Conservation (phyloP, 2,329 filamentous ascomycete species). For the Neonectria punicea region DNA sequence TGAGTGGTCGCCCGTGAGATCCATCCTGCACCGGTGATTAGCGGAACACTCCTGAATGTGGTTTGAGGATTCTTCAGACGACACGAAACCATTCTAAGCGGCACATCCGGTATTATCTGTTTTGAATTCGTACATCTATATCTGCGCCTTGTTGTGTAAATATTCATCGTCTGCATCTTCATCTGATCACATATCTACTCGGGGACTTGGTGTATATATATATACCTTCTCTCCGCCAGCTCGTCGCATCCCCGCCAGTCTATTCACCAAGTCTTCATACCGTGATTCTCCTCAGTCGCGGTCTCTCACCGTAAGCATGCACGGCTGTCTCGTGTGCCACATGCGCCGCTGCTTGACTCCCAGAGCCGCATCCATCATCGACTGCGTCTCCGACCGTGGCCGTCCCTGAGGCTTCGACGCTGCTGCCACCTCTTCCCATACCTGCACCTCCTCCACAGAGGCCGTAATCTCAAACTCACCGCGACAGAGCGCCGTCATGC, state of each 20-base stretch:
- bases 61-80: background rate
- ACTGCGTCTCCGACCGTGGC: constrained; percentile 64
- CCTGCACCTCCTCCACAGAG: constrained; percentile 80
- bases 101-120: background rate
- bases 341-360: constrained; percentile 70
- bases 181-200: constrained; percentile 25
- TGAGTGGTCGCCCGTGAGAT: background rate
- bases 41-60: background rate
- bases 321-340: constrained; percentile 71
- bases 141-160: constrained; percentile 5
- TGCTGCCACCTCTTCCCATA: constrained; percentile 55
- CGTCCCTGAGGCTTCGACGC: constrained; percentile 44
- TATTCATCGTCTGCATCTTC: constrained; percentile 27
- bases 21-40: background rate
- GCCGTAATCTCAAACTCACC: constrained; percentile 87
- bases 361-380: constrained; percentile 67
- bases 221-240: background rate
- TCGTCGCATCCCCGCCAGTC: constrained; percentile 11
- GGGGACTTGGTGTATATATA: background rate
- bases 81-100: background rate
- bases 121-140: constrained; percentile 11
- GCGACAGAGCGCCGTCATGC: constrained; percentile 78
- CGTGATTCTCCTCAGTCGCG: constrained; percentile 31
- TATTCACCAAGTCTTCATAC: constrained; percentile 14
- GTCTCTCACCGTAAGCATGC: constrained; percentile 65